These are phyloP conservation scores for Ophiostoma quercus DNA, from an alignment of 2,329 filamentous ascomycete species.

Conservation along the genomic window DNA sequence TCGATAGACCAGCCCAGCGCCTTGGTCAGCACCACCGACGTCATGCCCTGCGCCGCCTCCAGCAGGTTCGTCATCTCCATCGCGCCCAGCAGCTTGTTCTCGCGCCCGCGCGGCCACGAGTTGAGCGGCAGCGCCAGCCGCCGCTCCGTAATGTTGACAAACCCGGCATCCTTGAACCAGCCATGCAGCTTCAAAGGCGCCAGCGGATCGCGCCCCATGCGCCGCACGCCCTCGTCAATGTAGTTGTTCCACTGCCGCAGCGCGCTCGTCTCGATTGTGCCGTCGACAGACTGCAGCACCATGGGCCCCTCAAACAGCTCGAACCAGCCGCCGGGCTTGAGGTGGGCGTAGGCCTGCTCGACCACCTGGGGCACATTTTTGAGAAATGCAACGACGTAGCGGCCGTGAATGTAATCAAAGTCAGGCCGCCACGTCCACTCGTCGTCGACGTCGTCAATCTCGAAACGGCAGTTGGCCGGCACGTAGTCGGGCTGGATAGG, in stretches of 20 bases:
- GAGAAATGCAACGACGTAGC: slow-evolving; percentile 49
- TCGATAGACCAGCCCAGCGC: slow-evolving; percentile 33
- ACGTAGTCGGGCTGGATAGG: slow-evolving; percentile 46
- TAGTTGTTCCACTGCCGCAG: slow-evolving; percentile 30
- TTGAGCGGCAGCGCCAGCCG: slow-evolving; percentile 35
- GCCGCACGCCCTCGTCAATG: slow-evolving; percentile 28
- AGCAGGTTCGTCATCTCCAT: slow-evolving; percentile 36
- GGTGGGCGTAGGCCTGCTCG: slow-evolving; percentile 40
- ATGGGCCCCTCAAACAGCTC: slow-evolving; percentile 35
- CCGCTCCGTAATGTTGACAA: slow-evolving; percentile 33
- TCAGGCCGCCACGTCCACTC: slow-evolving; percentile 45
- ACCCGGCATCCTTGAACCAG: slow-evolving; percentile 33
- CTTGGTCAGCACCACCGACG: slow-evolving; percentile 33
- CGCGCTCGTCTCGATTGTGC: slow-evolving; percentile 32
- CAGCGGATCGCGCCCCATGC: slow-evolving; percentile 24
- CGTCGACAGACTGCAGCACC: slow-evolving; percentile 29
- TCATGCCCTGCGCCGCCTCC: slow-evolving; percentile 34
- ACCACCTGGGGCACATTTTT: slow-evolving; percentile 47
- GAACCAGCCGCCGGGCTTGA: slow-evolving; percentile 40
- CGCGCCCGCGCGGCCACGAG: slow-evolving; percentile 36
- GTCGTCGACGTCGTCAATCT: slow-evolving; percentile 52
- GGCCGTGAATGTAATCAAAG: slow-evolving; percentile 52
- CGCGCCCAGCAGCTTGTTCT: slow-evolving; percentile 37
- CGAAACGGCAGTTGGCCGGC: slow-evolving; percentile 50
- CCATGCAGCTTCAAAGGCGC: slow-evolving; percentile 16